A percentile compares a stretch with the other conserved stretches of the same genome.
Evolutionary conservation across 306 rosid species (phyloP).

Genomic region (Parietaria judaica): DNA sequence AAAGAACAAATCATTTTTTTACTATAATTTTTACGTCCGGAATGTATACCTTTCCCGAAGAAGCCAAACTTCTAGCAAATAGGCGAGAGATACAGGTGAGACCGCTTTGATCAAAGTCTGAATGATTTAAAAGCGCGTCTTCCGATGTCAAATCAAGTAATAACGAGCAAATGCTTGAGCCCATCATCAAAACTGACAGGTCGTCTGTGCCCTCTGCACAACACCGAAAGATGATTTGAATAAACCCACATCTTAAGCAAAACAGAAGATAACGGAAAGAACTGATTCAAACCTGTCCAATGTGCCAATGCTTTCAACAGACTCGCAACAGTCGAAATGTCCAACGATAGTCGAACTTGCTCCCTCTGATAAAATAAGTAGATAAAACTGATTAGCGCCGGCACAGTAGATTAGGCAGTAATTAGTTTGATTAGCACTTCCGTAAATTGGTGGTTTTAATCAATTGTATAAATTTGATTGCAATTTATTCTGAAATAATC

Average conservation of each 20-base stretch:
- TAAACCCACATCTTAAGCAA: not conserved
- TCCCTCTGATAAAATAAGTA: conserved; percentile 44
- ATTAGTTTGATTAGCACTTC: too few relatives aligned
- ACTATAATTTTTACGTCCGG: not conserved
- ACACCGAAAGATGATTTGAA: not conserved
- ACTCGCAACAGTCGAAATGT: conserved; percentile 39
- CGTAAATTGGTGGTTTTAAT: too few relatives aligned
- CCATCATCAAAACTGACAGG: conserved; percentile 61
- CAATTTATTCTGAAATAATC: too few relatives aligned
- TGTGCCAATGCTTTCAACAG: conserved; percentile 61
- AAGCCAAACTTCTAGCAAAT: conserved; percentile 54
- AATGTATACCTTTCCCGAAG: conserved; percentile 47
- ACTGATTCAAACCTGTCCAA: conserved; percentile 59
- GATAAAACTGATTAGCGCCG: too few relatives aligned
- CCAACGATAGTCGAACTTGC: conserved; percentile 32
- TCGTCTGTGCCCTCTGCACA: conserved; percentile 44
- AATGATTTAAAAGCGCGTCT: conserved; percentile 48
- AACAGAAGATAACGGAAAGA: not conserved
- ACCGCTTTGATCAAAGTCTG: conserved; percentile 37
- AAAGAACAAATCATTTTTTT: not conserved
- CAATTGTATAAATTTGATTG: too few relatives aligned
- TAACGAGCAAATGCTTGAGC: conserved; percentile 65
- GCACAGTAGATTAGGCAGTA: too few relatives aligned
- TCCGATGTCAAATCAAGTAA: conserved; percentile 73
- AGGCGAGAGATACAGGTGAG: conserved; percentile 49